A percentile compares a stretch with the other conserved stretches of the same genome.
Evolutionary conservation across 2,329 filamentous ascomycete species (phyloP).

Genomic region (Scopulariopsis brevicaulis): DNA sequence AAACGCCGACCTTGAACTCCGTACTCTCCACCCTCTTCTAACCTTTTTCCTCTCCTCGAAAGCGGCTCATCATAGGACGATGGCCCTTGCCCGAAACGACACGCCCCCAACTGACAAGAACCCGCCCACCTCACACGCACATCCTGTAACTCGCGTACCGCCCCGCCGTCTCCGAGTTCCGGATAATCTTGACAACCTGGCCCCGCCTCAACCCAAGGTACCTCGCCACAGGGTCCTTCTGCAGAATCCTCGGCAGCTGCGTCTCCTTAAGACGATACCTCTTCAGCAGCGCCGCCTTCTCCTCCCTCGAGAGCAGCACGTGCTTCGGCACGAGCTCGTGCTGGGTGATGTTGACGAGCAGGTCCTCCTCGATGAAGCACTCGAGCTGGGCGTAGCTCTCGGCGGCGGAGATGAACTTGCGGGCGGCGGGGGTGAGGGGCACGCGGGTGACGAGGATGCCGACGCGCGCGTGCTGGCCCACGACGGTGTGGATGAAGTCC

Average conservation of each 20-base stretch:
- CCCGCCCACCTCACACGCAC: slow-evolving; percentile 35
- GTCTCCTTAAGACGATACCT: slow-evolving; percentile 95
- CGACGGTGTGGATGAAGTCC: slow-evolving; percentile 73
- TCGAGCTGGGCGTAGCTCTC: slow-evolving; percentile 73
- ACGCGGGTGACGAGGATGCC: slow-evolving; percentile 84
- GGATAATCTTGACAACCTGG: slow-evolving; percentile 97
- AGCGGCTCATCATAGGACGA: no score
- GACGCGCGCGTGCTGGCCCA: slow-evolving; percentile 70
- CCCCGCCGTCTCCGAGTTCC: slow-evolving; percentile 89
- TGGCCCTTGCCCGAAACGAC: background rate
- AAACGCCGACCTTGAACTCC: background rate
- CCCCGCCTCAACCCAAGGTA: slow-evolving; percentile 85
- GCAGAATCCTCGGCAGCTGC: slow-evolving; percentile 84
- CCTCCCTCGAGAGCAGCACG: slow-evolving; percentile 77
- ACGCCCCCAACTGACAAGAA: background rate
- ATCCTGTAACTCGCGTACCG: slow-evolving; percentile 89
- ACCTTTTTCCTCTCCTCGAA: background rate
- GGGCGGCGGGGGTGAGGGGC: slow-evolving; percentile 72
- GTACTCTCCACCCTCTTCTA: background rate
- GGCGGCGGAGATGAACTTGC: slow-evolving; percentile 74
- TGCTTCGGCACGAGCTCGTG: slow-evolving; percentile 95
- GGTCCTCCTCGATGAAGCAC: slow-evolving; percentile 89
- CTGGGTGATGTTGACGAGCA: slow-evolving; percentile 95
- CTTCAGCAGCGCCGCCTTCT: slow-evolving; percentile 77
- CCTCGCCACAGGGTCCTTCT: slow-evolving; percentile 82